Percentiles rank a stretch among this genome's conserved stretches.
phyloP scores from a whole-genome alignment of 1,284 basidiomycete genomes.

The Polyporus tsugae region DNA sequence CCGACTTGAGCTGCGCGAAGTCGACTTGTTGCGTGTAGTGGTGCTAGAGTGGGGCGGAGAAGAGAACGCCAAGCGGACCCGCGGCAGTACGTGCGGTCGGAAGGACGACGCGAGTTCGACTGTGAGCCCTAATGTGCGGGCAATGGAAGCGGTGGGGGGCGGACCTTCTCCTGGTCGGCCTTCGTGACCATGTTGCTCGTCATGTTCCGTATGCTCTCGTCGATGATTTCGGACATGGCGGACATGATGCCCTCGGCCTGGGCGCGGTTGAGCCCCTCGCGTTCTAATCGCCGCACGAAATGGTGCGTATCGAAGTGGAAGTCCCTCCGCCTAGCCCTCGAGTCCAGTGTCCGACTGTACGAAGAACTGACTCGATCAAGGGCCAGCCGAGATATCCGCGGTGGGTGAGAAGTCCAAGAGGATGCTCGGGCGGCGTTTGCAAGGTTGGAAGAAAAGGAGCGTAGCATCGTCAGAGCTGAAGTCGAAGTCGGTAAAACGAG shows the following conservation, averaged over 20 bases:
- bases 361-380: conserved; percentile 18
- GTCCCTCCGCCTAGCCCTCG: conserved; percentile 38
- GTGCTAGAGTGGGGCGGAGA: conserved; percentile 57
- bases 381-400: background rate
- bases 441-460: conserved; percentile 17
- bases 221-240: conserved; percentile 93
- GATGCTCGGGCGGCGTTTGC: conserved; percentile 10
- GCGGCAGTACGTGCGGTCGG: background rate
- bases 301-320: conserved; percentile 96
- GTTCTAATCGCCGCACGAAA: conserved; percentile 89
- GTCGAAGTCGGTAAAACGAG: background rate
- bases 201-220: conserved; percentile 95
- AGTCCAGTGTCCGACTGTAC: conserved; percentile 23
- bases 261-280: conserved; percentile 85
- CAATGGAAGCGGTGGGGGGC: background rate
- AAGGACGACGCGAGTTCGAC: background rate
- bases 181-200: conserved; percentile 94
- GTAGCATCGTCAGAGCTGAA: conserved; percentile 15
- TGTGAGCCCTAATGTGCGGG: background rate
- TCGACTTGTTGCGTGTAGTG: conserved; percentile 98
- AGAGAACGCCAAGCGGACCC: background rate
- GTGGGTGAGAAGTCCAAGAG: background rate
- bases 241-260: conserved; percentile 97
- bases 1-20: conserved; percentile 96
- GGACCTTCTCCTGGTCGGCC: conserved; percentile 92